phyloP scores from a whole-genome alignment of 768 basidiomycete genomes.

The Termitomyces sp. region DNA sequence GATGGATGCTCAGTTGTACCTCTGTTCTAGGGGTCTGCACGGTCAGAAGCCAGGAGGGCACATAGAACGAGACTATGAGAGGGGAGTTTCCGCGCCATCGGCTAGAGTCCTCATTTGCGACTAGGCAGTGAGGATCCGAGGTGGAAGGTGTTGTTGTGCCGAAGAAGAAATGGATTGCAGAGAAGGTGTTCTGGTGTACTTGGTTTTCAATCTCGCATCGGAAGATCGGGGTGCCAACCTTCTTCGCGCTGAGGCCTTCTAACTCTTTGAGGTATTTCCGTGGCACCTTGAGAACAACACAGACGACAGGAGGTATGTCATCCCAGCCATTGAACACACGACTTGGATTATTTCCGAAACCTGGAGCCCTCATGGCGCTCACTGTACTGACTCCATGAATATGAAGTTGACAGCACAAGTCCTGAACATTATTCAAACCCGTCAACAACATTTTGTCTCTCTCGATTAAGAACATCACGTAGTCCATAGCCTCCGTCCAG shows the following conservation, averaged over 20 bases:
- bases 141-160: slow-evolving; percentile 20
- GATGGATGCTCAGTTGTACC: slow-evolving; percentile 25
- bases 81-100: slow-evolving; percentile 30
- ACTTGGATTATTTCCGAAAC: neutral
- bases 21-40: slow-evolving; percentile 12
- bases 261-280: slow-evolving; percentile 25
- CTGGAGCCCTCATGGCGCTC: slow-evolving; percentile 10
- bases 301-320: slow-evolving; percentile 27
- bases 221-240: slow-evolving; percentile 29
- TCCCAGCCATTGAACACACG: slow-evolving; percentile 26
- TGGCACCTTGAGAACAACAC: slow-evolving; percentile 31
- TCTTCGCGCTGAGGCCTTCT: slow-evolving; percentile 15
- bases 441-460: slow-evolving; percentile 19
- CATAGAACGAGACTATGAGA: slow-evolving; percentile 31
- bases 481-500: slow-evolving; percentile 41
- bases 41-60: slow-evolving; percentile 28
- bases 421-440: slow-evolving; percentile 35
- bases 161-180: slow-evolving; percentile 28
- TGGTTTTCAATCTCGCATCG: slow-evolving; percentile 27
- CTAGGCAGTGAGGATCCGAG: slow-evolving; percentile 1
- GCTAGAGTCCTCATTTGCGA: slow-evolving; percentile 26
- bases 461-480: slow-evolving; percentile 23
- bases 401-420: slow-evolving; percentile 42
- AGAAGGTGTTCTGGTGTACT: slow-evolving; percentile 27
- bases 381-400: slow-evolving; percentile 34